These are phyloP conservation scores for thale cress (Arabidopsis thaliana) DNA, from an alignment of 345 rosid genomes.

Conservation along the genomic window DNA sequence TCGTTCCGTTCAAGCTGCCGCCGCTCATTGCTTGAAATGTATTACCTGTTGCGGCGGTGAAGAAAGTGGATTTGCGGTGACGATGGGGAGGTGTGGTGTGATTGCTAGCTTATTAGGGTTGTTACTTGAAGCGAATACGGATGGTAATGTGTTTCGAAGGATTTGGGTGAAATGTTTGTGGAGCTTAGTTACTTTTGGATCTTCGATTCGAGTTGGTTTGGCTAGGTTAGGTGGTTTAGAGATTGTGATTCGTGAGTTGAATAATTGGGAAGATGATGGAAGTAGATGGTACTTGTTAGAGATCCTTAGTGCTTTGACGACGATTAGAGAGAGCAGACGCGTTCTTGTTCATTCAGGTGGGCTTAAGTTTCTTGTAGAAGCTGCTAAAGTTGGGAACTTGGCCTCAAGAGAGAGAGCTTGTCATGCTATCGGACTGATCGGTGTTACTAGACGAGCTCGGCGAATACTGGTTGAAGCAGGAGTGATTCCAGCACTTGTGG, in stretches of 20 bases:
- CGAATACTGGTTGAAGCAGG: conserved; percentile 58
- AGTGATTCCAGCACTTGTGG: conserved; percentile 57
- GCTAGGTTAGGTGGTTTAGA: conserved; percentile 57
- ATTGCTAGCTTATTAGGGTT: conserved; percentile 46
- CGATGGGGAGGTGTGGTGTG: conserved; percentile 57
- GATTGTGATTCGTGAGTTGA: conserved; percentile 52
- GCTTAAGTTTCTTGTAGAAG: conserved; percentile 60
- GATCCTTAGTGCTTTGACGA: conserved; percentile 63
- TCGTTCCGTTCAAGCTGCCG: conserved; percentile 47
- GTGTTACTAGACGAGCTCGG: conserved; percentile 51
- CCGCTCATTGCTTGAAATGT: conserved; percentile 53
- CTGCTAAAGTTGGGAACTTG: conserved; percentile 56
- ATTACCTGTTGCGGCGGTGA: conserved; percentile 49
- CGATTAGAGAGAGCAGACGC: conserved; percentile 58
- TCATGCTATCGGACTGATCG: conserved; percentile 66
- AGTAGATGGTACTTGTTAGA: conserved; percentile 57
- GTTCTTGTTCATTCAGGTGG: conserved; percentile 50
- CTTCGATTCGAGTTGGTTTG: conserved; percentile 44
- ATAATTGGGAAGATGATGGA: conserved; percentile 41
- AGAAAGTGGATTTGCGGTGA: conserved; percentile 47
- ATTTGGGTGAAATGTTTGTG: conserved; percentile 52
- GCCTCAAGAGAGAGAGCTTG: conserved; percentile 69
- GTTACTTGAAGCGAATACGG: conserved; percentile 43
- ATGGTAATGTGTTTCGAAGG: conserved; percentile 23
- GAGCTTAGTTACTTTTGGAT: conserved; percentile 57